Conservation (phyloP, 1,139 yeast species). For the Candida buenavistaensis region DNA sequence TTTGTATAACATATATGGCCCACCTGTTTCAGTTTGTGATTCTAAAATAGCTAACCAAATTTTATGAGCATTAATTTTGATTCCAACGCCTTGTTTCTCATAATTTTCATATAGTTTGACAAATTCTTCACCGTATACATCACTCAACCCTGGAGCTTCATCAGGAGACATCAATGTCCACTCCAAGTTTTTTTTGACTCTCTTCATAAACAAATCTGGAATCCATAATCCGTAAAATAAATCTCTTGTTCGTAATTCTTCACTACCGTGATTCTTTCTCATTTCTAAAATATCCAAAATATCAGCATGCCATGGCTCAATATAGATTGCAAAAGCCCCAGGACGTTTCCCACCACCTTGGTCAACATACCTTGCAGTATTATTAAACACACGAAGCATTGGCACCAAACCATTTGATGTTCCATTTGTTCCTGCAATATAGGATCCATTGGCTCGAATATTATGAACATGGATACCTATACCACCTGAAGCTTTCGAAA, state of each 20-base stretch:
- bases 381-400: constrained; percentile 58
- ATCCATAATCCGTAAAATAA: constrained; percentile 60
- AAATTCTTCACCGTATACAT: constrained; percentile 52
- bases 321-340: constrained; percentile 61
- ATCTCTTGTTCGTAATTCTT: constrained; percentile 56
- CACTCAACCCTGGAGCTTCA: constrained; percentile 52
- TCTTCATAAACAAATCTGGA: constrained; percentile 58
- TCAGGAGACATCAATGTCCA: constrained; percentile 62
- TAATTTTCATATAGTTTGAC: constrained; percentile 43
- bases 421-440: constrained; percentile 56
- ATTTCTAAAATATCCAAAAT: constrained; percentile 52
- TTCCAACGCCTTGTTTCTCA: constrained; percentile 43
- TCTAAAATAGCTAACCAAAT: constrained; percentile 55
- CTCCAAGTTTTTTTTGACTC: constrained; percentile 47
- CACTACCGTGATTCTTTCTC: constrained; percentile 58
- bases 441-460: constrained; percentile 51
- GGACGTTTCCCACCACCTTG: constrained; percentile 67
- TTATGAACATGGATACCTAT: constrained; percentile 58
- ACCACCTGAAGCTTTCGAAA: constrained; percentile 61
- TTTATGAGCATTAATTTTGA: constrained; percentile 48
- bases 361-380: constrained; percentile 61
- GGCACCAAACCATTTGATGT: constrained; percentile 58
- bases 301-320: constrained; percentile 65
- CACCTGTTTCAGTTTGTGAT: constrained; percentile 61
- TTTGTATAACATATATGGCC: constrained; percentile 58